Evolutionary conservation across 1,139 yeast genomes (phyloP).

Genomic region (Lodderomyces pseudojiufengensis): DNA sequence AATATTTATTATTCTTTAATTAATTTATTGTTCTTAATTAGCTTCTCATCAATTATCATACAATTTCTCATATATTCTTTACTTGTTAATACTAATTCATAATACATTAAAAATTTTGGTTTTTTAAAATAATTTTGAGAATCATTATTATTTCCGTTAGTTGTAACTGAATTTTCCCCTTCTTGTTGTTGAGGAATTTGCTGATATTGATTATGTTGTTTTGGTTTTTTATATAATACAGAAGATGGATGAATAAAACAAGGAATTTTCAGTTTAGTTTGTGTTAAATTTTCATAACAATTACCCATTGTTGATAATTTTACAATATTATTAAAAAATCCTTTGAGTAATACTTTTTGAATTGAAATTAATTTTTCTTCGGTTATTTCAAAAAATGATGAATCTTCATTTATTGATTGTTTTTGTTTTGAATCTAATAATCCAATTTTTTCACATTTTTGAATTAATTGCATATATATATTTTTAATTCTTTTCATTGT

Average conservation of each 20-base stretch:
- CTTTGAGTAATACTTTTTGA: slow-evolving; percentile 70
- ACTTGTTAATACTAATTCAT: slow-evolving; percentile 81
- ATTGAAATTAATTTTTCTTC: slow-evolving; percentile 24
- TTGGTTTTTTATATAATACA: slow-evolving; percentile 51
- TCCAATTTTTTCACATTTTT: slow-evolving; percentile 61
- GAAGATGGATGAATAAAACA: slow-evolving; percentile 86
- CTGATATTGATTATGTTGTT: no score
- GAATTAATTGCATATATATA: slow-evolving; percentile 66
- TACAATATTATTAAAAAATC: slow-evolving; percentile 81
- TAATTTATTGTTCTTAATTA: slow-evolving; percentile 3
- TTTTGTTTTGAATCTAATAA: slow-evolving; percentile 25
- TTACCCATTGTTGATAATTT: slow-evolving; percentile 70
- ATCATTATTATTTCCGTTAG: no score
- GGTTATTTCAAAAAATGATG: slow-evolving; percentile 16
- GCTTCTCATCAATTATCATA: slow-evolving; percentile 55
- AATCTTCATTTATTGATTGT: slow-evolving; percentile 15
- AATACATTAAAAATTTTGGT: slow-evolving; percentile 67
- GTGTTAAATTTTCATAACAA: slow-evolving; percentile 56
- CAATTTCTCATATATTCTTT: slow-evolving; percentile 90
- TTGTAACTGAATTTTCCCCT: no score
- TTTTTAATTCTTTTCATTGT: slow-evolving; percentile 68
- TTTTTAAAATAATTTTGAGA: slow-evolving; percentile 25
- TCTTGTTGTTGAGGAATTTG: no score
- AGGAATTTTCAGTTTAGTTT: slow-evolving; percentile 18
- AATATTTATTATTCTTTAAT: not conserved